A percentile compares a stretch with the other conserved stretches of the same genome.
Evolutionary conservation across 306 rosid species (phyloP).

Genomic region (Dalbergia cultrata): DNA sequence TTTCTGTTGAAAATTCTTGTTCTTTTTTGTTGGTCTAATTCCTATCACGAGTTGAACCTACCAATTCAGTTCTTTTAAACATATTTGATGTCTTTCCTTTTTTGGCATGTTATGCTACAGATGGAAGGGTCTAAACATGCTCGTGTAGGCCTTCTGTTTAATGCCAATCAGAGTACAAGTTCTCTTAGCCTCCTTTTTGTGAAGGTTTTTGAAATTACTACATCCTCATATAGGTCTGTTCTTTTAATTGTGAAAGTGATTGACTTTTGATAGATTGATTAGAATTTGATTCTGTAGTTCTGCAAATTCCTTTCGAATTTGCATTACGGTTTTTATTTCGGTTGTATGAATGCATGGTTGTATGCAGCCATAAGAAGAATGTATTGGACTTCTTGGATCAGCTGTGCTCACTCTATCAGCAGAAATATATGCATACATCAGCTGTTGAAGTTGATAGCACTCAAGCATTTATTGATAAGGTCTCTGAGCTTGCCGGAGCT

Average conservation of each 20-base stretch:
- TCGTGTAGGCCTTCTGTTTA: slow-evolving; percentile 83
- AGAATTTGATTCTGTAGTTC: slow-evolving; percentile 43
- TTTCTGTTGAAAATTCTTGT: slow-evolving; percentile 35
- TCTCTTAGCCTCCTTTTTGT: slow-evolving; percentile 64
- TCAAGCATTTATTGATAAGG: slow-evolving; percentile 67
- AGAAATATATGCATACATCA: slow-evolving; percentile 60
- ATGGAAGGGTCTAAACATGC: slow-evolving; percentile 74
- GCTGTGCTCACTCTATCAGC: slow-evolving; percentile 73
- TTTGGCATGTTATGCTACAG: slow-evolving; percentile 59
- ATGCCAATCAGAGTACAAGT: slow-evolving; percentile 63
- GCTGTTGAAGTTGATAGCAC: slow-evolving; percentile 57
- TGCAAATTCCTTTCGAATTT: slow-evolving; percentile 18
- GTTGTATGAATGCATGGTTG: slow-evolving; percentile 46
- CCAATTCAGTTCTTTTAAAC: slow-evolving; percentile 37
- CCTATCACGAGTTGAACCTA: slow-evolving; percentile 11
- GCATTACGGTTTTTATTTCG: slow-evolving; percentile 12
- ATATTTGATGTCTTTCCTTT: slow-evolving; percentile 11
- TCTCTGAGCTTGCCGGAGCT: slow-evolving; percentile 82
- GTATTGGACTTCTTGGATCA: slow-evolving; percentile 77
- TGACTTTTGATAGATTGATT: slow-evolving; percentile 32
- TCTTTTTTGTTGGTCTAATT: slow-evolving; percentile 24
- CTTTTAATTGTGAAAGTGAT: slow-evolving; percentile 16
- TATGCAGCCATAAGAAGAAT: slow-evolving; percentile 83
- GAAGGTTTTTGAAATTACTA: slow-evolving; percentile 75
- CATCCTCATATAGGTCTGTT: slow-evolving; percentile 82